Base-by-base conservation (phyloP, 2,329 filamentous ascomycete genomes). In the Botrytis hyacinthi region DNA sequence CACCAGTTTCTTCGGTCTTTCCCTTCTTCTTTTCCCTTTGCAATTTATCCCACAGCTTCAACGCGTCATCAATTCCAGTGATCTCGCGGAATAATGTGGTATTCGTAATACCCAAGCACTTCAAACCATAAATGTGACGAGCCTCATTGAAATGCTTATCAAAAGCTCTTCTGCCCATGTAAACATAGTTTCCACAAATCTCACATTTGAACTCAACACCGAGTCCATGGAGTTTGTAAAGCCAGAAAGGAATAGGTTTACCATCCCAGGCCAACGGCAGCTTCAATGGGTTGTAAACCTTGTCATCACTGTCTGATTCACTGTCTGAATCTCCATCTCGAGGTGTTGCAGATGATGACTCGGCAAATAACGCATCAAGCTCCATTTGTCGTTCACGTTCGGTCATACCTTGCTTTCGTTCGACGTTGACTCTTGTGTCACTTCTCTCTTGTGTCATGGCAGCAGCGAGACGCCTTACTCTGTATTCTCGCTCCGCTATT, bases 101-200 rank as follows among this genome's bases (percentile, higher is more conserved):
- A 80, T 97, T 96, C 12, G 92, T 97, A 81, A 99, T 96, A 32
- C 97, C 97, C 69, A 99, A 84, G 80, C 95, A 97, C 82, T 97
- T 96, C 77, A 99, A 84, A 0, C 96, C 96, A 81, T 97, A 96
- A 67, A 98, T 92, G 81, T 99, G 96, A 71, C 94, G 87, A 14
- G 93, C 91, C 82, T 99, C 96, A 78, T 95, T 97, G 84, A 99
- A 99, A 82, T 99, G 96, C 86, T 99, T 99, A 81, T 99, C 96
- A 79, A 98, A 99, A 1, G 95, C 95, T 68, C 96, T 90, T 37
- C 96, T 89, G 26, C 96, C 96, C 92, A 97, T 98, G 85, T 98
- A 98, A n/a, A 98, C 94, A 80, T 94, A 98, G 83, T 98, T 98
- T 73, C 96, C 96, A 81, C 96, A 99, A 73, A 99, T 93, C 82